Conservation (phyloP, 805 yeast genomes). For the Candida parachauliodes region DNA sequence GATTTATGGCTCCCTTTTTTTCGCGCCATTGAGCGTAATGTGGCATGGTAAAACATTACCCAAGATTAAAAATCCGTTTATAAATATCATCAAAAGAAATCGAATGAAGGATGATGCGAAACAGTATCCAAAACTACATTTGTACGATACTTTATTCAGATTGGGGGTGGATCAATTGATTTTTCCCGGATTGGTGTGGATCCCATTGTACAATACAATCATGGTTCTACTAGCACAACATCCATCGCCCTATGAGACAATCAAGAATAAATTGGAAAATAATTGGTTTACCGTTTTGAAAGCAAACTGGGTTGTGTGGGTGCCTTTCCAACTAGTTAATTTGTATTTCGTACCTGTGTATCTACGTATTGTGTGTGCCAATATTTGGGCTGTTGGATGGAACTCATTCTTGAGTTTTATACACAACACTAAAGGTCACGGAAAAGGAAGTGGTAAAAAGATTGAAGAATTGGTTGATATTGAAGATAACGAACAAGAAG, state of each 20-base stretch:
- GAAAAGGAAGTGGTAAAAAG: constrained; percentile 32
- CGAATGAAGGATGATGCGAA: constrained; percentile 11
- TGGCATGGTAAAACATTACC: constrained; percentile 41
- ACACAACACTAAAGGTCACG: constrained; percentile 47
- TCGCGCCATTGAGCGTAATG: constrained; percentile 36
- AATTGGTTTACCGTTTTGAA: constrained; percentile 41
- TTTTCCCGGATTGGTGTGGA: constrained; percentile 37
- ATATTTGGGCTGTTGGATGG: constrained; percentile 42
- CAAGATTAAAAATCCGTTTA: constrained; percentile 30
- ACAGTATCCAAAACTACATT: constrained; percentile 12
- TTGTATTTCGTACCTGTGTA: constrained; percentile 38
- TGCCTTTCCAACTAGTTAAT: constrained; percentile 35
- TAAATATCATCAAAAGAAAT: constrained; percentile 9
- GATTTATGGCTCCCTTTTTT: constrained; percentile 35
- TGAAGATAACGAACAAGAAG: constrained; percentile 33
- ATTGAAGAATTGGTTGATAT: constrained; percentile 39
- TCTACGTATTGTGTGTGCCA: constrained; percentile 33
- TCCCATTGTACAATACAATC: constrained; percentile 39
- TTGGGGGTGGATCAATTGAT: constrained; percentile 35
- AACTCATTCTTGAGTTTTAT: constrained; percentile 39
- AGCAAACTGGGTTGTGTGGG: constrained; percentile 44
- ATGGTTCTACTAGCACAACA: constrained; percentile 35
- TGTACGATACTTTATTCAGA: constrained; percentile 20
- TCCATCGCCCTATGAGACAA: constrained; percentile 30
- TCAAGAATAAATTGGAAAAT: constrained; percentile 27